Evolutionary conservation across 768 basidiomycete genomes (phyloP).

Genomic region (Lentinula sp.): DNA sequence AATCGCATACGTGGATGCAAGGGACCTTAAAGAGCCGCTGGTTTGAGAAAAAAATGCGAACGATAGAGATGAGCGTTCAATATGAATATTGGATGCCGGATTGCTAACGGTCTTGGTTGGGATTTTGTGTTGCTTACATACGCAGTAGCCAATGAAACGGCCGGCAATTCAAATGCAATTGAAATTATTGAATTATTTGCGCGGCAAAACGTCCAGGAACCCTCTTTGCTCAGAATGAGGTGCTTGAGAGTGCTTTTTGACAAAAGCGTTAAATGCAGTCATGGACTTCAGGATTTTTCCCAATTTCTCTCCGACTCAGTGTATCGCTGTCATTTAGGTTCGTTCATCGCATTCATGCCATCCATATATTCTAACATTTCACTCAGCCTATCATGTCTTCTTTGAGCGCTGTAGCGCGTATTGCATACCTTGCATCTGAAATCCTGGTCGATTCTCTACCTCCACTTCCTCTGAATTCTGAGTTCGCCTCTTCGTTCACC

Average conservation of each 20-base stretch:
- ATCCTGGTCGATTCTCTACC: slow-evolving; percentile 54
- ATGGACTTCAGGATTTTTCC: not conserved
- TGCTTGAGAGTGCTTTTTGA: not conserved
- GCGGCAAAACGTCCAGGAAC: not conserved
- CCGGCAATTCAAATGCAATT: not conserved
- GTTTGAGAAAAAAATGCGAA: too few species aligned
- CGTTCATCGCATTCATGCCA: not conserved
- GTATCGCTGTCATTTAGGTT: not conserved
- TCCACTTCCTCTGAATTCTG: slow-evolving; percentile 29
- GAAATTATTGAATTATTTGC: too few species aligned
- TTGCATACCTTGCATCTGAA: slow-evolving; percentile 70
- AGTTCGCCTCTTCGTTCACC: slow-evolving; percentile 34
- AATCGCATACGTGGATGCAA: too few species aligned
- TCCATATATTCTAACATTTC: not conserved
- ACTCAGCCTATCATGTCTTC: slow-evolving; percentile 9
- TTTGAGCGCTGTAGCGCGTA: slow-evolving; percentile 46
- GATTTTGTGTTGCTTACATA: too few species aligned
- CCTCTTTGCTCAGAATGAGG: not conserved
- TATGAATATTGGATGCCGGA: too few species aligned
- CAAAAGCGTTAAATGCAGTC: not conserved
- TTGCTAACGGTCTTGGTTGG: too few species aligned
- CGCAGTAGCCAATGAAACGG: not conserved
- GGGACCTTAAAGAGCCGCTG: too few species aligned
- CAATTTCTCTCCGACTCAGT: not conserved
- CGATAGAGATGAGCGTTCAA: too few species aligned